A percentile compares a stretch with the other conserved stretches of the same genome.
Evolutionary conservation across 305 asterid species (phyloP).

Genomic region (Fraxinus velutina): DNA sequence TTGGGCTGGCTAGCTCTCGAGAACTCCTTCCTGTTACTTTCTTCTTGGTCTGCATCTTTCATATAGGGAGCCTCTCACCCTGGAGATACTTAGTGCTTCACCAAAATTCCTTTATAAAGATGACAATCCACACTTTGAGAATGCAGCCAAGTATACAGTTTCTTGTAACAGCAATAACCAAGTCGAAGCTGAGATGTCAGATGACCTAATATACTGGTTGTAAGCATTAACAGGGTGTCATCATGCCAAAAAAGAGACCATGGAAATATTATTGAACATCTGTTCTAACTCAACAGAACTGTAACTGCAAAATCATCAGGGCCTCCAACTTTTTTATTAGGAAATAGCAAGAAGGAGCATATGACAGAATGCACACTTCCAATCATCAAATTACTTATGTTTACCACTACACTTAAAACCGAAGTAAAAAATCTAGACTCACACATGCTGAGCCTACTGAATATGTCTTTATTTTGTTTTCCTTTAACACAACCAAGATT

Average conservation of each 20-base stretch:
- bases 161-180: not conserved
- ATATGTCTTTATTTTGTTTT: not conserved
- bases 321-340: not conserved
- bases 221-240: not conserved
- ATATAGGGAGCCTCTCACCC: slow-evolving; percentile 18
- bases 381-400: not conserved
- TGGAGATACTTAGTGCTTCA: slow-evolving; percentile 18
- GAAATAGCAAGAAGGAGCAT: not conserved
- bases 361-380: not conserved
- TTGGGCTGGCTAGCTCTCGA: slow-evolving; percentile 59
- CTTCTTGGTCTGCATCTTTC: slow-evolving; percentile 73
- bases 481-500: not conserved
- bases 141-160: not conserved
- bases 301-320: not conserved
- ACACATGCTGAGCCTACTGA: slow-evolving; percentile 8
- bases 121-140: not conserved
- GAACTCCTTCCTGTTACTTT: slow-evolving; percentile 50
- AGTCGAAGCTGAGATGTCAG: not conserved
- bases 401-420: not conserved
- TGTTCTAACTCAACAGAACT: not conserved
- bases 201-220: not conserved
- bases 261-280: not conserved
- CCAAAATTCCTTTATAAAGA: slow-evolving; percentile 21
- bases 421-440: not conserved
- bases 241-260: not conserved